Evolutionary conservation across 2,329 filamentous ascomycete species (phyloP).

Genomic region (Coniochaeta sp.): DNA sequence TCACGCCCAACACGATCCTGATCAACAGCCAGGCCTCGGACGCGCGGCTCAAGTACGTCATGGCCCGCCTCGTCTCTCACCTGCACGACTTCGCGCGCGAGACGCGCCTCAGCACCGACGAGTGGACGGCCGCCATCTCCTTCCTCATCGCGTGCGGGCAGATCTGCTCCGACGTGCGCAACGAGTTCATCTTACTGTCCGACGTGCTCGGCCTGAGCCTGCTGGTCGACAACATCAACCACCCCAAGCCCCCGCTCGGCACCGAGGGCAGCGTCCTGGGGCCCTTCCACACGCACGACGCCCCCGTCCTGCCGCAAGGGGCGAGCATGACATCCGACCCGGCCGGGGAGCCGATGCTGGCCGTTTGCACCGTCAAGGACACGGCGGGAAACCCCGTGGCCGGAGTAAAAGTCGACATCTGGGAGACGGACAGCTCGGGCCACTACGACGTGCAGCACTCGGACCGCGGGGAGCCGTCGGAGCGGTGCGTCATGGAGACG

Average conservation of each 20-base stretch:
- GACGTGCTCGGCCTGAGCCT: constrained; percentile 74
- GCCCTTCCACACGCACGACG: constrained; percentile 78
- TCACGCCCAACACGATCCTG: constrained; percentile 65
- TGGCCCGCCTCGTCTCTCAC: constrained; percentile 67
- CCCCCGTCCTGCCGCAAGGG: constrained; percentile 48
- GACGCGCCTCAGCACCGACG: constrained; percentile 65
- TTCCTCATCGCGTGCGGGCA: constrained; percentile 69
- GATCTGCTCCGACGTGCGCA: constrained; percentile 66
- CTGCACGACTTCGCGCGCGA: constrained; percentile 78
- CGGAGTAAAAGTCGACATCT: constrained; percentile 70
- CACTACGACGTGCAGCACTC: constrained; percentile 77
- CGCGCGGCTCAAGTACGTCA: constrained; percentile 65
- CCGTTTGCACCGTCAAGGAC: constrained; percentile 66
- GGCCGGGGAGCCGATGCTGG: constrained; percentile 61
- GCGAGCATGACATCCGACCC: constrained; percentile 60
- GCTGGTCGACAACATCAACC: constrained; percentile 75
- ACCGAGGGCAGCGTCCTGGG: constrained; percentile 78
- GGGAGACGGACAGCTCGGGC: constrained; percentile 77
- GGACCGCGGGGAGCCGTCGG: constrained; percentile 57
- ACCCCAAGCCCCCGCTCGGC: constrained; percentile 62
- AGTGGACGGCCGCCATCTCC: constrained; percentile 69
- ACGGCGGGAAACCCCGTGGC: constrained; percentile 53
- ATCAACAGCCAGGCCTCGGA: constrained; percentile 68
- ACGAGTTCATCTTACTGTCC: constrained; percentile 78
- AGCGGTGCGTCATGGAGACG: constrained; percentile 56